phyloP scores from a whole-genome alignment of 139 green algal genomes.

The Microglena sp. region DNA sequence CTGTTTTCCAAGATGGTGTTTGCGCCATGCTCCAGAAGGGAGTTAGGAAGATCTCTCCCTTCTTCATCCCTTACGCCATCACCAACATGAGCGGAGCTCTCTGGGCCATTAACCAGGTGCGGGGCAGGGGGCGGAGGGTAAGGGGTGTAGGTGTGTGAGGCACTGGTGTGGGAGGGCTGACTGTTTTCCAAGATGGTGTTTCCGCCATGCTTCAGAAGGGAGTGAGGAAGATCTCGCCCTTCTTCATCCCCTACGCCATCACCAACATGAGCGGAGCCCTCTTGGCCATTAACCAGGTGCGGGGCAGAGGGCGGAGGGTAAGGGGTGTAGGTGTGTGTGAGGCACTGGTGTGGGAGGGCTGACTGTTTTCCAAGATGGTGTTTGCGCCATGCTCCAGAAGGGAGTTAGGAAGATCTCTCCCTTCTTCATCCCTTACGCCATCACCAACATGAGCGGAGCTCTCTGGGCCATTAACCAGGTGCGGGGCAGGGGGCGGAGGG shows the following conservation, averaged over 20 bases:
- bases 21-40: conserved; percentile 86
- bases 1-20: conserved; percentile 84
- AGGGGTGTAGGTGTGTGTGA: too few relatives aligned
- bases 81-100: conserved; percentile 98
- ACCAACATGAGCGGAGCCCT: conserved; percentile 98
- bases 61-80: conserved; percentile 99
- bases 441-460: conserved; percentile 98
- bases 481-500: not conserved
- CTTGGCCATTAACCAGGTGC: conserved; percentile 78
- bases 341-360: too few relatives aligned
- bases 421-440: conserved; percentile 99
- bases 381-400: conserved; percentile 83
- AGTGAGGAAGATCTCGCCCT: conserved; percentile 94
- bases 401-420: conserved; percentile 95
- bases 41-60: conserved; percentile 94
- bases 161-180: conserved; percentile 82
- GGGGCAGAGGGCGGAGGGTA: too few relatives aligned
- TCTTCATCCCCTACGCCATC: conserved; percentile 99
- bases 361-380: too few relatives aligned
- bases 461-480: conserved; percentile 84
- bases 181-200: conserved; percentile 77
- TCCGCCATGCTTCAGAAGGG: conserved; percentile 84
- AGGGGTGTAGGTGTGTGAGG: too few relatives aligned
- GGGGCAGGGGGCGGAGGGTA: too few relatives aligned
- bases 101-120: conserved; percentile 77